Evolutionary conservation across 225 moss, liverwort and hornwort species (phyloP), one percentile per base, ranked within the genome.

Genomic region (Anthoceros angustus): DNA sequence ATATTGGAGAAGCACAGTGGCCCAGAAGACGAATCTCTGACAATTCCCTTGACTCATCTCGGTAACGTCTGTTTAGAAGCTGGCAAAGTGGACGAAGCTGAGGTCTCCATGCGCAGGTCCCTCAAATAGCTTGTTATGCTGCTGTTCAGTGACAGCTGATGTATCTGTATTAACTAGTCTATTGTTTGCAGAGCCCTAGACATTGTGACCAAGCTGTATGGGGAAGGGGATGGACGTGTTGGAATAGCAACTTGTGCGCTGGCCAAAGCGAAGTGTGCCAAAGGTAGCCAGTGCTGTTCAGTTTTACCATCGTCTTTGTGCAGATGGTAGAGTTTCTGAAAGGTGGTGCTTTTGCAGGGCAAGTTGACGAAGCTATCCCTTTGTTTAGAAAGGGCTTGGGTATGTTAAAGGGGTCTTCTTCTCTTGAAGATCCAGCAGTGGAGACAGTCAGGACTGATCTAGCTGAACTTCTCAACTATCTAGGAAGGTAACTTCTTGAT

Each of bases 231-330:
- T 68, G 90, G 84, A 62, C 81, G 90, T 72, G 82, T 80, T 64
- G 93, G 87, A 39, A 75, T 94, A 69, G 93, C 93, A 65, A 87
- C 76, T 73, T 94, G 90, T 80, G 90, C 87, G 18, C 70, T 93
- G 65, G 93, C 90, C 67, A 86, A 89, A 66, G 84, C 73, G 42
- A 78, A 80, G 77, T 78, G 77, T 70, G 70, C 86, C 24, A 72
- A 71, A 74, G 90, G 93, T 93, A 20, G 60, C 23, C 45, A 10
- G 12, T 46, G 25, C 25, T 18, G 12, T 21, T 15, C 61, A 25
- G 42, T 16, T n/a, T 5, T 4, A 32, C 32, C 25, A 62, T 42
- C 23, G 32, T 66, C 25, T 43, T 62, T 1, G n/a, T 20, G 55
- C 55, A 55, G 23, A n/a, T 8, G 6, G 6, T 55, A 5, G 55